Conservation (phyloP, 768 basidiomycete species). For the Aureoboletus auriporus region DNA sequence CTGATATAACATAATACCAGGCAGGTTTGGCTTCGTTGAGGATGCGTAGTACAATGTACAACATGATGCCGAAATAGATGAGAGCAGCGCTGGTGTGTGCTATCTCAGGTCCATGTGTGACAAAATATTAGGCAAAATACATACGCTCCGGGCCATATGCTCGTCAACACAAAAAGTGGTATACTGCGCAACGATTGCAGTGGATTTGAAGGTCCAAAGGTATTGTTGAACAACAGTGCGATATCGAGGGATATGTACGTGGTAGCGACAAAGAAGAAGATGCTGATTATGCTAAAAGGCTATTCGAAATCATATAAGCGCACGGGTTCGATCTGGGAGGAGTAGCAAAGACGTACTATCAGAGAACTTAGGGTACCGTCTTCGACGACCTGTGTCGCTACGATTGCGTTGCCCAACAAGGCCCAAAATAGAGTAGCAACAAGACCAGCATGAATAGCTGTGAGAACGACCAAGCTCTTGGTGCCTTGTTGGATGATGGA, state of each 20-base stretch:
- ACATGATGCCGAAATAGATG: slow-evolving; percentile 71
- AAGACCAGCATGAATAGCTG: slow-evolving; percentile 75
- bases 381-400: slow-evolving; percentile 89
- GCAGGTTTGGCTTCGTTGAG: slow-evolving; percentile 80
- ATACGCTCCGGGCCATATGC: slow-evolving; percentile 75
- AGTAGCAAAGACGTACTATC: slow-evolving; percentile 43
- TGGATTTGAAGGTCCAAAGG: slow-evolving; percentile 58
- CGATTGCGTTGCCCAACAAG: slow-evolving; percentile 68
- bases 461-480: slow-evolving; percentile 61
- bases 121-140: slow-evolving; percentile 25
- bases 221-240: slow-evolving; percentile 58
- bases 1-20: slow-evolving; percentile 70
- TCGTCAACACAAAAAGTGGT: slow-evolving; percentile 76
- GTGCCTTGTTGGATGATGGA: slow-evolving; percentile 76
- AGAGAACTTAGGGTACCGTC: slow-evolving; percentile 77
- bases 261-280: slow-evolving; percentile 65
- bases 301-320: slow-evolving; percentile 22
- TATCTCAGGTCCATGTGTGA: slow-evolving; percentile 1
- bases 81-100: slow-evolving; percentile 49
- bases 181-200: slow-evolving; percentile 57
- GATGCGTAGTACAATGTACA: slow-evolving; percentile 71
- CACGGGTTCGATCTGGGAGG: neutral
- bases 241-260: slow-evolving; percentile 85
- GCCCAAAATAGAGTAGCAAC: slow-evolving; percentile 79
- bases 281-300: slow-evolving; percentile 58